phyloP scores from a whole-genome alignment of 495 filamentous ascomycete species.

The Entonaema liquescens region DNA sequence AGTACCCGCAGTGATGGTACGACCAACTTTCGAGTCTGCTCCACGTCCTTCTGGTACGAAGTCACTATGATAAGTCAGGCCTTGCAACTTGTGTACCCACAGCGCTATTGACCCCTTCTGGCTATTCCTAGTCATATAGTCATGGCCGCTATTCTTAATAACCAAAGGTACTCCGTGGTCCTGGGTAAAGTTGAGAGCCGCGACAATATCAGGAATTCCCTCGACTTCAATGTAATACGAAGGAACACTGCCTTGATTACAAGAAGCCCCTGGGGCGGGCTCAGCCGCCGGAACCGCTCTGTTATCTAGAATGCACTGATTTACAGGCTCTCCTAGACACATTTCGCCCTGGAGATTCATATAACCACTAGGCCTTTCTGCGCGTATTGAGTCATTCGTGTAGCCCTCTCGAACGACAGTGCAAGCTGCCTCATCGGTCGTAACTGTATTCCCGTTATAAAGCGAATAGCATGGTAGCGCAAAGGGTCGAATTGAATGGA shows the following conservation, averaged over 20 bases:
- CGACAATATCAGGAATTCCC: background rate
- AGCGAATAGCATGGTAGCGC: background rate
- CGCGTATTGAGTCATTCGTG: background rate
- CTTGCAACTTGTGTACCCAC: constrained; percentile 69
- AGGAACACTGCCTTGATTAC: background rate
- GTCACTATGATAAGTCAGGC: constrained; percentile 48
- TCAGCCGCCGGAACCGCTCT: background rate
- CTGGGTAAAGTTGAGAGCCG: constrained; percentile 55
- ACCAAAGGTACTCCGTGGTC: constrained; percentile 49
- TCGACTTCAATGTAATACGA: background rate
- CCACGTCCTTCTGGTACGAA: constrained; percentile 40
- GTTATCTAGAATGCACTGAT: background rate
- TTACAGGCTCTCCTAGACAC: background rate
- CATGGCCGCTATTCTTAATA: constrained; percentile 55
- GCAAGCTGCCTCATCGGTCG: background rate
- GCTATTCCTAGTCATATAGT: constrained; percentile 52
- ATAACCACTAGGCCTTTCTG: background rate
- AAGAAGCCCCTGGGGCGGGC: background rate
- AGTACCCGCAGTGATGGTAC: constrained; percentile 50
- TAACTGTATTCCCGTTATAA: background rate
- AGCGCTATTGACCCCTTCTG: constrained; percentile 64
- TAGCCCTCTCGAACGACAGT: background rate
- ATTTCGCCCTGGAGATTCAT: background rate
- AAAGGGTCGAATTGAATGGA: background rate
- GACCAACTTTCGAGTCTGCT: background rate